Base-by-base conservation (phyloP, 257 asterid species). In the Verbena officinalis region DNA sequence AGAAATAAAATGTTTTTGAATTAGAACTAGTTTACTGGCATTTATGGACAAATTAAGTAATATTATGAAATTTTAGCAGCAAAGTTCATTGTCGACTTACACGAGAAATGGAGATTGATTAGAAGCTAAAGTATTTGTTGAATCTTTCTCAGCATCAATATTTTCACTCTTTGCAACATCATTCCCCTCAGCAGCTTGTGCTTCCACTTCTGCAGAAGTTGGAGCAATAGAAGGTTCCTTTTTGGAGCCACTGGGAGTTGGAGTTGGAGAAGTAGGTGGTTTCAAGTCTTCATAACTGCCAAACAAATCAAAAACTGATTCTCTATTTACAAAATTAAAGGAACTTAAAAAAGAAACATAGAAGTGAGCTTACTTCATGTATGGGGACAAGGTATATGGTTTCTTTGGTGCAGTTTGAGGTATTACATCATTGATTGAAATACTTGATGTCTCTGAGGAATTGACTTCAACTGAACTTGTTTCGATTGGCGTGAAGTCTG, bases 211-310 rank as follows among this genome's bases (percentile, higher is more conserved):
- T 48, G 39, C 13, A 27, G 75, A 65, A 42, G 73, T 55, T 2
- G 67, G 49, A 74, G 64, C 31, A 19, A 49, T 22, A 50, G 59
- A 51, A 67, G 76, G 64, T 60, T 72, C 65, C 59, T 71, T 45
- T 68, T 51, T 80, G 30, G 77, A 62, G 64, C 75, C 65, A 55
- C 88, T 86, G 15, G 83, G 82, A 12, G 81, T 78, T 55, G 95
- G 85, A 51, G 75, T 74, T 22, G 95, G 89, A 34, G 87, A 81
- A 73, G 67, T 78, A 22, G 91, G 91, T 27, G 91, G 95, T 74
- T 84, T 86, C 75, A 81, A 65, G 75, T 81, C 91, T 75, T 75
- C 91, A 45, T 81, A 86, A 52, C 84, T 86, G 79, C 44, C 46
- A 65, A 67, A 27, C 23, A 67, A 63, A 74, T 36, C 56, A 64